phyloP scores from a whole-genome alignment of 305 asterid genomes.

The Rubia tinctorum region DNA sequence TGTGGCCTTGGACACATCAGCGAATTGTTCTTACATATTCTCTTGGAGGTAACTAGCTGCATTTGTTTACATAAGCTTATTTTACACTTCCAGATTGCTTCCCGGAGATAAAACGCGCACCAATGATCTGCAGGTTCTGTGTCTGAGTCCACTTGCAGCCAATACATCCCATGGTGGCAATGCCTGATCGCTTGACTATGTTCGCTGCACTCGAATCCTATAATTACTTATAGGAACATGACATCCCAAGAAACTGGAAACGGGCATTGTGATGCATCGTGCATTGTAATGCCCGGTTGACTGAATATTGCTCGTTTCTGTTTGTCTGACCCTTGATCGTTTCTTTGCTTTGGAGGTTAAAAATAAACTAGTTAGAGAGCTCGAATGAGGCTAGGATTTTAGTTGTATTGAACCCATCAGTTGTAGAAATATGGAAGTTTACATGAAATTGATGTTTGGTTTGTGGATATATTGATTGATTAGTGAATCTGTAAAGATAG shows the following conservation, averaged over 20 bases:
- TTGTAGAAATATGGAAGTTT: neutral
- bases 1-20: neutral
- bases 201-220: neutral
- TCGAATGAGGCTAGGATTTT: constrained; percentile 9
- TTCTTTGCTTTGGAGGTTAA: neutral
- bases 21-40: neutral
- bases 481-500: neutral
- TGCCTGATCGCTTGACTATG: neutral
- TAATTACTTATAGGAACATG: neutral
- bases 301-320: neutral
- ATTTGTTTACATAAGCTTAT: neutral
- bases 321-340: neutral
- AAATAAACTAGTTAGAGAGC: neutral
- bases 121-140: neutral
- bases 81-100: neutral
- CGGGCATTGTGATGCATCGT: neutral
- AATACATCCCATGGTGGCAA: neutral
- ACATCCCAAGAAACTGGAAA: neutral
- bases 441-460: neutral
- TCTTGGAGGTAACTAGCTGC: constrained; percentile 8
- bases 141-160: neutral
- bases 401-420: neutral
- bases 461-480: constrained; percentile 6
- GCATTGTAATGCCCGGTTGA: neutral
- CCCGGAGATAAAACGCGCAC: neutral